These are phyloP conservation scores for Canna indica DNA, from an alignment of 176 grass and related monocot species.

Conservation along the genomic window DNA sequence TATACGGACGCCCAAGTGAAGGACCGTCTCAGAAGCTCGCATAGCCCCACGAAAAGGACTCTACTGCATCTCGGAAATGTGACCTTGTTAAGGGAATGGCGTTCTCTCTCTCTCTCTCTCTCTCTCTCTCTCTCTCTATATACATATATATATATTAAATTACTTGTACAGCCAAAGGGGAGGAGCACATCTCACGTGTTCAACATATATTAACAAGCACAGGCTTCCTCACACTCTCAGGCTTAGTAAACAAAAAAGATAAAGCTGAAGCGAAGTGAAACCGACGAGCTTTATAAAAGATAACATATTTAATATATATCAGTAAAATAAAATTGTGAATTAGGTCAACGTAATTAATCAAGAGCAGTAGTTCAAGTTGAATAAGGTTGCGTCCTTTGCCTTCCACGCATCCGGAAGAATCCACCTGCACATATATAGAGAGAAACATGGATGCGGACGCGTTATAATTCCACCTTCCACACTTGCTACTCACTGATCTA, in stretches of 20 bases:
- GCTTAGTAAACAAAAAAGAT: neutral
- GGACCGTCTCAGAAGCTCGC: too few relatives aligned
- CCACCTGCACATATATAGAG: conserved; percentile 19
- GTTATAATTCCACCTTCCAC: conserved; percentile 27
- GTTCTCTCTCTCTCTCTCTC: too few relatives aligned
- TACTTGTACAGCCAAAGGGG: too few relatives aligned
- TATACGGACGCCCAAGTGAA: too few relatives aligned
- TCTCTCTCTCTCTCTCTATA: too few relatives aligned
- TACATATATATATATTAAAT: too few relatives aligned
- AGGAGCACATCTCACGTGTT: neutral
- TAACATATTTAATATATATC: too few relatives aligned
- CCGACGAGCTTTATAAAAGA: conserved; percentile 10
- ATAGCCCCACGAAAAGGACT: too few relatives aligned
- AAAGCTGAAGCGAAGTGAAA: conserved; percentile 5
- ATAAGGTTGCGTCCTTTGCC: conserved; percentile 24
- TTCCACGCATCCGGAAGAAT: conserved; percentile 32
- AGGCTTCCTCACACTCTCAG: neutral
- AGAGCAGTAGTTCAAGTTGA: conserved; percentile 7
- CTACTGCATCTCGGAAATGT: too few relatives aligned
- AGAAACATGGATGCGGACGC: conserved; percentile 30
- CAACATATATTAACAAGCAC: neutral
- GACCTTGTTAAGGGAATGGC: too few relatives aligned
- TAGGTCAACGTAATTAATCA: neutral
- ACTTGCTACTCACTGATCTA: neutral
- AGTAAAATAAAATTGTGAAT: too few relatives aligned